Conservation (phyloP, 75 land plant species). For the Picea glauca region DNA sequence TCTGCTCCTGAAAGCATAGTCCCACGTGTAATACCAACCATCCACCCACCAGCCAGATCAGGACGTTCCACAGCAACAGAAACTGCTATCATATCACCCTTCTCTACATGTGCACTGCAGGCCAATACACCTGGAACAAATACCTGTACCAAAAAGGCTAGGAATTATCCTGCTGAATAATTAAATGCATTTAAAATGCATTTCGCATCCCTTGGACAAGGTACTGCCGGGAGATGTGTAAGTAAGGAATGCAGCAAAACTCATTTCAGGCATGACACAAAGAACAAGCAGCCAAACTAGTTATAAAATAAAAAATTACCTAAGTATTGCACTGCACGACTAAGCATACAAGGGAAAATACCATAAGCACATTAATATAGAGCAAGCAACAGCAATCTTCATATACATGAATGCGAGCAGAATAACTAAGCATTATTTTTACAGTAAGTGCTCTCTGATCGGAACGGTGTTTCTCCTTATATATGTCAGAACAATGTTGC, state of each 20-base stretch:
- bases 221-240: neutral
- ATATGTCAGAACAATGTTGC: too few relatives aligned
- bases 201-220: neutral
- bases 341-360: too few relatives aligned
- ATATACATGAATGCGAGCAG: too few relatives aligned
- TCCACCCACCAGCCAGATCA: constrained; percentile 58
- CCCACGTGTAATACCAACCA: constrained; percentile 85
- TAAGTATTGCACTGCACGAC: too few relatives aligned
- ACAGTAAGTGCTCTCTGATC: too few relatives aligned
- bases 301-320: too few relatives aligned
- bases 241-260: neutral
- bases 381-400: too few relatives aligned
- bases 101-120: constrained; percentile 93
- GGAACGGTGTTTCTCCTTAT: too few relatives aligned
- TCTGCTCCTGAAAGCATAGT: constrained; percentile 59
- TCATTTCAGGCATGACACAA: neutral
- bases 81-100: constrained; percentile 90
- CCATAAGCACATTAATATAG: too few relatives aligned
- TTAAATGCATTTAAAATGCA: neutral
- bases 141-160: constrained; percentile 42
- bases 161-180: constrained; percentile 2
- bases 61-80: constrained; percentile 86
- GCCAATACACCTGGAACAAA: constrained; percentile 98
- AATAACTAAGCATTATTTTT: too few relatives aligned
- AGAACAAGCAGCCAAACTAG: neutral